Conservation (phyloP, 768 basidiomycete genomes). For the Agrocybe praecox region DNA sequence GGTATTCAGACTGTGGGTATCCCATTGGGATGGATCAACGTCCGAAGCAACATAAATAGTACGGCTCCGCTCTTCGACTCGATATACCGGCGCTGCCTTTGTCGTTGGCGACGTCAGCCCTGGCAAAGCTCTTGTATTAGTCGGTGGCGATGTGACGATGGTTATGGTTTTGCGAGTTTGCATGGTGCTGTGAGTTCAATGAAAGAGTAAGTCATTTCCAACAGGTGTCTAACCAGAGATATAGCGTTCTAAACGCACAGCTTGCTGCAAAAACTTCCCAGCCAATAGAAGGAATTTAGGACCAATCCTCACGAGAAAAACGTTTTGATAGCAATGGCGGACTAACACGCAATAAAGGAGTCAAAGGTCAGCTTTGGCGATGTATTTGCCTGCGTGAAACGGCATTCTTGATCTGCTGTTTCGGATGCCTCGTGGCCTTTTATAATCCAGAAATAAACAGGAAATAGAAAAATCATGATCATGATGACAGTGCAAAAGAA, state of each 20-base stretch:
- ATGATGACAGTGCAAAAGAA: neutral
- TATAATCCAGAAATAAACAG: neutral
- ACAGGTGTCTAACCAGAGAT: neutral
- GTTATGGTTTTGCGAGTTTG: slow-evolving; percentile 38
- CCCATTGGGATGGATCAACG: slow-evolving; percentile 44
- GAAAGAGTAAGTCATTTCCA: neutral
- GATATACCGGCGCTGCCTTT: slow-evolving; percentile 38
- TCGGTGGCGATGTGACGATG: slow-evolving; percentile 36
- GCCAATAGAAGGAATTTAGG: neutral
- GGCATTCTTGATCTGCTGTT: neutral
- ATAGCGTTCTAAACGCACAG: neutral
- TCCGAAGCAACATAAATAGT: slow-evolving; percentile 49
- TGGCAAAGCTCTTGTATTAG: slow-evolving; percentile 25
- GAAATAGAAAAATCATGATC: neutral
- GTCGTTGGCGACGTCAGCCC: slow-evolving; percentile 29
- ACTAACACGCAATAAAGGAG: too few species aligned
- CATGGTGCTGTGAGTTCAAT: slow-evolving; percentile 18
- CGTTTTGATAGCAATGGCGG: neutral
- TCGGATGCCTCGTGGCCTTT: neutral
- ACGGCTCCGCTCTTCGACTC: slow-evolving; percentile 49
- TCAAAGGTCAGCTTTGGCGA: too few species aligned
- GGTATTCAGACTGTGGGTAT: slow-evolving; percentile 36
- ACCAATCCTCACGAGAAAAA: neutral
- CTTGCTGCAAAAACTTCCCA: neutral
- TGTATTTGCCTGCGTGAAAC: neutral